phyloP scores from a whole-genome alignment of 495 filamentous ascomycete species.

The Penicillium odoratum region DNA sequence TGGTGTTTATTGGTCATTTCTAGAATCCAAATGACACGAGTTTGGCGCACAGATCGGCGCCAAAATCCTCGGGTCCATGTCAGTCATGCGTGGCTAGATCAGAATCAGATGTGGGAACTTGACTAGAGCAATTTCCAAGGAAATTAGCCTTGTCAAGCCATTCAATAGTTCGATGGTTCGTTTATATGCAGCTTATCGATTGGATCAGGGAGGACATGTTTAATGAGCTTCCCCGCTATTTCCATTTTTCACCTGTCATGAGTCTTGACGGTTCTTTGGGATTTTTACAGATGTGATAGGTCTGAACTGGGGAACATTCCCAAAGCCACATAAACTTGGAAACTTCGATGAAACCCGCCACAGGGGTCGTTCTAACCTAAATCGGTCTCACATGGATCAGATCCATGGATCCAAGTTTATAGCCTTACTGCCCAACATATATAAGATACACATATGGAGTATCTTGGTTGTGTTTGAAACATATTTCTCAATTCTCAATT shows the following conservation, averaged over 20 bases:
- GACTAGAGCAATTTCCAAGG: neutral
- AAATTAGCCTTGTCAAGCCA: neutral
- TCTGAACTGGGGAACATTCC: neutral
- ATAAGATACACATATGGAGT: too few species aligned
- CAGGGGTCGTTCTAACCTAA: constrained; percentile 4
- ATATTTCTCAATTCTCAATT: too few species aligned
- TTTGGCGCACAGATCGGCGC: neutral
- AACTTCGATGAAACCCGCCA: constrained; percentile 2
- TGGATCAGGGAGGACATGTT: constrained; percentile 1
- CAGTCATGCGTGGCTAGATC: constrained; percentile 3
- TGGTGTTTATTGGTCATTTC: neutral
- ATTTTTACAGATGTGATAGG: neutral
- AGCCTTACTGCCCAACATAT: too few species aligned
- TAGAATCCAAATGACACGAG: neutral
- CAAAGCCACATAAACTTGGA: neutral
- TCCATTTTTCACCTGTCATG: neutral
- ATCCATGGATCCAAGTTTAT: neutral
- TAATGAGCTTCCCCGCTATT: constrained; percentile 1
- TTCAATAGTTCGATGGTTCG: neutral
- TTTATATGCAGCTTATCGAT: neutral
- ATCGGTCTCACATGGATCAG: neutral
- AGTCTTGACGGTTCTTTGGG: too few species aligned
- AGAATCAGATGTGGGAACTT: neutral
- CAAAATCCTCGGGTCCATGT: neutral
- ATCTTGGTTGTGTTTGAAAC: too few species aligned